Evolutionary conservation across 202 grass and related monocot species (phyloP), one percentile per base, ranked within the genome.

Genomic region (Musa balbisiana): DNA sequence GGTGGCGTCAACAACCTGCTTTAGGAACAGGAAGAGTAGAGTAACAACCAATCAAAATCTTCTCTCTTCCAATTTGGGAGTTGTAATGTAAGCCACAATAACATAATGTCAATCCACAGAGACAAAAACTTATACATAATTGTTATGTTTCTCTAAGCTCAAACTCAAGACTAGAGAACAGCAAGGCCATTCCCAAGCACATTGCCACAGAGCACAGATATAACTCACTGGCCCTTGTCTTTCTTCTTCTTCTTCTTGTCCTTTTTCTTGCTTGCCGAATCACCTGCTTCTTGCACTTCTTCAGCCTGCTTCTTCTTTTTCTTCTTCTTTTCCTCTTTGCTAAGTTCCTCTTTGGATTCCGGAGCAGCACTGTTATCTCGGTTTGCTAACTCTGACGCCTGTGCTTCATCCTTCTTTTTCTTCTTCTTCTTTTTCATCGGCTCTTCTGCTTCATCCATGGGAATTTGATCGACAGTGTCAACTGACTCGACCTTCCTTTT

Each of bases 261-360:
- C 52, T 73, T 73, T 17, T 80, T 72, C 55, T 73, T 80, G 3
- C 6, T 29, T 62, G 15, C 33, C 10, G 43, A 20, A 64, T 64
- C 78, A 19, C 21, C 49, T 1, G 55, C 19, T 73, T 62, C 69
- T 3, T 55, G 65, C 27, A 53, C 58, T 27, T 64, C 78, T 55
- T 86, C 85, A 24, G 60, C 22, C 4, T 93, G 79, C 51, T 64
- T 87, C 60, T 86, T 93, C 80, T 87, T 97, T 76, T 89, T 96
- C 27, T 92, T 92, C 83, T 96, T 96, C 60, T 92, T 89, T 73
- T 89, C 83, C 62, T 89, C 89, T 58, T 72, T 90, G 68, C 64
- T 52, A 0, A 82, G 67, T 53, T 87, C 82, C 51, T 85, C 88
- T 20, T 50, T 79, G 67, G 73, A 26, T 77, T 80, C 73, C 0